phyloP scores from a whole-genome alignment of 1,139 yeast genomes.

The Citeromyces hawaiiensis region DNA sequence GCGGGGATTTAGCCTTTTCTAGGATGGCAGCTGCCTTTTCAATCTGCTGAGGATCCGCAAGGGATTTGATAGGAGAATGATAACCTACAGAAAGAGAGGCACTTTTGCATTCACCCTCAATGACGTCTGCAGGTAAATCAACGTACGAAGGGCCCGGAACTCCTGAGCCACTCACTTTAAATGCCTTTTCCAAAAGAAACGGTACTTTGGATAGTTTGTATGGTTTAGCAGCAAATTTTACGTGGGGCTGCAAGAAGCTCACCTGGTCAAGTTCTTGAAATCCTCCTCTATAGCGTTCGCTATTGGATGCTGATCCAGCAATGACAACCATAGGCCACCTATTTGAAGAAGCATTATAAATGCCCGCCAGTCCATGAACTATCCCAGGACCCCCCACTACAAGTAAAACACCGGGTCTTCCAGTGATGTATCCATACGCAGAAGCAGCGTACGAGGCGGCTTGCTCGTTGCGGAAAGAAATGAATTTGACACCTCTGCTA shows the following conservation, averaged over 20 bases:
- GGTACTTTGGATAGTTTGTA: conserved; percentile 22
- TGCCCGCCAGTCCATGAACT: conserved; percentile 50
- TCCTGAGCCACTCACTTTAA: conserved; percentile 30
- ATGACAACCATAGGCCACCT: conserved; percentile 47
- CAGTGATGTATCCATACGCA: conserved; percentile 47
- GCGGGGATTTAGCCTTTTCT: conserved; percentile 26
- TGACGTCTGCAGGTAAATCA: conserved; percentile 21
- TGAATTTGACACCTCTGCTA: conserved; percentile 33
- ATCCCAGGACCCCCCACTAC: conserved; percentile 68
- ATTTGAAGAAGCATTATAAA: conserved; percentile 43
- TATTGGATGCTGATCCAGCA: conserved; percentile 43
- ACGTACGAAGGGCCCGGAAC: conserved; percentile 46
- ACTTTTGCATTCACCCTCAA: not conserved
- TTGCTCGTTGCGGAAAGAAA: conserved; percentile 53
- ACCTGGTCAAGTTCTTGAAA: conserved; percentile 59
- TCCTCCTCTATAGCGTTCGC: conserved; percentile 39
- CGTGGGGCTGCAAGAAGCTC: conserved; percentile 25
- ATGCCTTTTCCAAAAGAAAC: conserved; percentile 30
- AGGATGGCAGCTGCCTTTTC: conserved; percentile 20
- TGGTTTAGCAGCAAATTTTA: conserved; percentile 38
- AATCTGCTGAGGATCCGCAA: conserved; percentile 26
- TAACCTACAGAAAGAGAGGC: not conserved
- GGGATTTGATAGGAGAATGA: conserved; percentile 8
- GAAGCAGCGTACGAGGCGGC: conserved; percentile 63
- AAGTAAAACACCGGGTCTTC: conserved; percentile 45